Percentiles rank a stretch among this genome's conserved stretches.
Conservation (phyloP, 441 rosid species). For the Croton setiger region DNA sequence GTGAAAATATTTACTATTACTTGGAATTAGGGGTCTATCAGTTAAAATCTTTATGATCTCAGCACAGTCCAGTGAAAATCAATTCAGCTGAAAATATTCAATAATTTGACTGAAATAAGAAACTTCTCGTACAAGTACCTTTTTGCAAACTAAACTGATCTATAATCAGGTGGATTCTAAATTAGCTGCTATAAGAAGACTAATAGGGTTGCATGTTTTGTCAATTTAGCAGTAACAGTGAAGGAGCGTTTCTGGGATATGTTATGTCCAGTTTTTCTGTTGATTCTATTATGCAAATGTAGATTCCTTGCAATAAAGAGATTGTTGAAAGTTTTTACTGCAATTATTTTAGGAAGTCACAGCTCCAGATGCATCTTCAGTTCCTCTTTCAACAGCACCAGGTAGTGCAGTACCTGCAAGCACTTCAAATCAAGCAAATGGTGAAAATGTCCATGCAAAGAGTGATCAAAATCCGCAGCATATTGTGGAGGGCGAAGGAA, state of each 20-base stretch:
- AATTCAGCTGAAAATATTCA: background rate
- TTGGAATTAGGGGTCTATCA: background rate
- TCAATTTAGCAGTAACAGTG: background rate
- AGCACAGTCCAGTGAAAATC: background rate
- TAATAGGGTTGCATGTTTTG: background rate
- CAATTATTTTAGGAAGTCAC: conserved; percentile 41
- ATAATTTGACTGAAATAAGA: background rate
- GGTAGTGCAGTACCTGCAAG: conserved; percentile 28
- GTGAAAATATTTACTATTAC: background rate
- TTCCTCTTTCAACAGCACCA: conserved; percentile 29
- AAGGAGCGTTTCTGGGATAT: conserved; percentile 3
- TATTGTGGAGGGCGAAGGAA: conserved; percentile 49
- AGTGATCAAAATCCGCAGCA: conserved; percentile 41
- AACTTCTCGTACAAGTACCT: background rate
- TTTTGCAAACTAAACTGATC: background rate
- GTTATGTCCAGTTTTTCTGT: background rate
- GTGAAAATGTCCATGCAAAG: conserved; percentile 24
- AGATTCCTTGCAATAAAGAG: conserved; percentile 14
- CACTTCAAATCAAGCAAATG: conserved; percentile 36
- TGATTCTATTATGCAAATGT: background rate
- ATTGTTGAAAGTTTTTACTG: conserved; percentile 16
- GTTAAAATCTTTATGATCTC: background rate
- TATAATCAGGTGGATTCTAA: background rate
- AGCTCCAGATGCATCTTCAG: conserved; percentile 32
- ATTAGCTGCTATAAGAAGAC: background rate